Evolutionary conservation across 129 eudicot genomes (phyloP).

Genomic region (Saposhnikovia divaricata): DNA sequence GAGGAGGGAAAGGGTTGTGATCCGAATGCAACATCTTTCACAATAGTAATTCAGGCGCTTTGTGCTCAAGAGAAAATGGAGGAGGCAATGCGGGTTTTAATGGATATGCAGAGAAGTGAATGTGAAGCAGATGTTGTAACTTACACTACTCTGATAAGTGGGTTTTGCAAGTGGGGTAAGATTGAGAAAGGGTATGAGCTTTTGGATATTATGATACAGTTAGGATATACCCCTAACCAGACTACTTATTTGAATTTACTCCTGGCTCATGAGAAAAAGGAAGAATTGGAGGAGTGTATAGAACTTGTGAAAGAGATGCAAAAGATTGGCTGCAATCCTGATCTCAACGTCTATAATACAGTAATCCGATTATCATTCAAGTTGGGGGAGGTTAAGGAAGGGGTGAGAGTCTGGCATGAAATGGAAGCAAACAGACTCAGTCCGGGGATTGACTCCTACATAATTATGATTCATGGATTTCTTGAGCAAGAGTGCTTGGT

Average conservation of each 20-base stretch:
- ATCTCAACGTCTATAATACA: conserved; percentile 47
- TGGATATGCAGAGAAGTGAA: conserved; percentile 47
- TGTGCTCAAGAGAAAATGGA: conserved; percentile 62
- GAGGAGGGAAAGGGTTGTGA: conserved; percentile 64
- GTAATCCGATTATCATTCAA: conserved; percentile 54
- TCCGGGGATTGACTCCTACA: conserved; percentile 56
- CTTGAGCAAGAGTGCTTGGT: conserved; percentile 48
- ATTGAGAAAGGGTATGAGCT: conserved; percentile 48
- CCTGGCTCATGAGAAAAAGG: conserved; percentile 72
- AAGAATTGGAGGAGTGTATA: conserved; percentile 62
- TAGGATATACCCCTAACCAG: conserved; percentile 53
- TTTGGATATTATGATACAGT: conserved; percentile 56
- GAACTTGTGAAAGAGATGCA: conserved; percentile 59
- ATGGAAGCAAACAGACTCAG: conserved; percentile 45
- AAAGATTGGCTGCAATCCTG: conserved; percentile 49
- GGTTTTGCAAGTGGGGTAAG: conserved; percentile 63
- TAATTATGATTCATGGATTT: conserved; percentile 61
- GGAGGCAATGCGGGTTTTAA: conserved; percentile 54
- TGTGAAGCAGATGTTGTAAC: conserved; percentile 72
- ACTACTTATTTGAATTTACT: conserved; percentile 52
- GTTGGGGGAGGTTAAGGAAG: conserved; percentile 66
- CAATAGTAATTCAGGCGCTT: conserved; percentile 60
- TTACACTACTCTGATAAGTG: conserved; percentile 55
- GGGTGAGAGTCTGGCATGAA: conserved; percentile 47
- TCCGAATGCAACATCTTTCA: conserved; percentile 62